Percentiles rank a stretch among this genome's conserved stretches.
Conservation (phyloP, 768 basidiomycete genomes). For the Agaricus sinodeliciosus region DNA sequence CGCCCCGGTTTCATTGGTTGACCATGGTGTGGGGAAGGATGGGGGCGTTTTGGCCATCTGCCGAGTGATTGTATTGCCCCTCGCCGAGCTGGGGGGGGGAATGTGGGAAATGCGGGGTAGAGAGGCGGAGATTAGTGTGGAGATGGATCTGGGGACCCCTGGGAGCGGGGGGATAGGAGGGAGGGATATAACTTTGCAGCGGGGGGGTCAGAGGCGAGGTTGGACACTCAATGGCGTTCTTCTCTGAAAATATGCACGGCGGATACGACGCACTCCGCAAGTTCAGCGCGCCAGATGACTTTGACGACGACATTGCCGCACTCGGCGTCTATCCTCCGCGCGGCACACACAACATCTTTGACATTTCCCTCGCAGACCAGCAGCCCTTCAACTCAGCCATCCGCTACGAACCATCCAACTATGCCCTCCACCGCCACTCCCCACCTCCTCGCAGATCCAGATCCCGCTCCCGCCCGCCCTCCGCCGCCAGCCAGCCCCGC, state of each 20-base stretch:
- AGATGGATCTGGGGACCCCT: conserved; percentile 11
- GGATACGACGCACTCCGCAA: conserved; percentile 50
- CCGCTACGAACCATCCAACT: conserved; percentile 34
- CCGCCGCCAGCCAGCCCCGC: conserved; percentile 4
- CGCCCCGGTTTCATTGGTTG: too few species aligned
- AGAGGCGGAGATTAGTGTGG: conserved; percentile 7
- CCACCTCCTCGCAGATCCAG: conserved; percentile 22
- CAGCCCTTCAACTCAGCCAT: conserved; percentile 39
- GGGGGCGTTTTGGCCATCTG: too few species aligned
- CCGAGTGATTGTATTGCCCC: too few species aligned
- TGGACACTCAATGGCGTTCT: conserved; percentile 31
- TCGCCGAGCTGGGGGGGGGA: too few species aligned
- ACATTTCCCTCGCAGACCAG: conserved; percentile 35
- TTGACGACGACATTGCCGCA: conserved; percentile 61
- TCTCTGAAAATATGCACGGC: conserved; percentile 31
- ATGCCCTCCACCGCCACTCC: conserved; percentile 19
- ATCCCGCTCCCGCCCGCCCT: conserved; percentile 13
- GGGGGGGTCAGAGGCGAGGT: too few species aligned
- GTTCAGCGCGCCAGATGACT: conserved; percentile 42
- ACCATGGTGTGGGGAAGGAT: too few species aligned
- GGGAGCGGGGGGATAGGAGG: not conserved
- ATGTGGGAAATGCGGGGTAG: conserved; percentile 8
- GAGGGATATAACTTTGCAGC: too few species aligned
- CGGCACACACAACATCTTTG: conserved; percentile 49
- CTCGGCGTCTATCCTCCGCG: conserved; percentile 18